Evolutionary conservation across 495 filamentous ascomycete species (phyloP).

Genomic region (Xylona heveae): DNA sequence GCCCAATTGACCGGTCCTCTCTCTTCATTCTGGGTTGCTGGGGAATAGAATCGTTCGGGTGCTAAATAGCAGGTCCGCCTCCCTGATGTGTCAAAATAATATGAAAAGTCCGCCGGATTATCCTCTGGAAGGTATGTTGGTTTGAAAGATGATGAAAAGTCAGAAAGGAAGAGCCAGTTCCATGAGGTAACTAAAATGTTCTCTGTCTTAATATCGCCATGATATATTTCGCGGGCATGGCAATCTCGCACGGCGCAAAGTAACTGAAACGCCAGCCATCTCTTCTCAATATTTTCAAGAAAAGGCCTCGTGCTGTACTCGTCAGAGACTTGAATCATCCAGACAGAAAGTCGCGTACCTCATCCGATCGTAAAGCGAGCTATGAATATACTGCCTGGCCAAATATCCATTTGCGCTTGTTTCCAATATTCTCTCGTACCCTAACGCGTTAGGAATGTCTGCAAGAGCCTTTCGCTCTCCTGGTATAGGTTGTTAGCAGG

Average conservation of each 20-base stretch:
- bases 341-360: constrained; percentile 22
- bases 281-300: constrained; percentile 93
- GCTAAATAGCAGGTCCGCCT: constrained; percentile 90
- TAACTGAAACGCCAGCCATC: constrained; percentile 94
- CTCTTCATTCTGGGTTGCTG: constrained; percentile 35
- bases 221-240: constrained; percentile 74
- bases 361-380: constrained; percentile 91
- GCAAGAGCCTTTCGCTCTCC: constrained; percentile 60
- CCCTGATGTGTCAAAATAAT: constrained; percentile 89
- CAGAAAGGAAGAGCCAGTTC: constrained; percentile 97
- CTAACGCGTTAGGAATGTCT: constrained; percentile 77
- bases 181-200: constrained; percentile 93
- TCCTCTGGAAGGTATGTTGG: constrained; percentile 88
- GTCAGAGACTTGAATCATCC: neutral
- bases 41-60: constrained; percentile 67
- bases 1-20: constrained; percentile 64
- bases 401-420: constrained; percentile 81
- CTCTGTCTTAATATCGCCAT: constrained; percentile 97
- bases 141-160: constrained; percentile 92
- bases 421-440: constrained; percentile 76
- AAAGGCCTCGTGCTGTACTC: constrained; percentile 74
- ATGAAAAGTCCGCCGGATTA: constrained; percentile 92
- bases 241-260: constrained; percentile 85
- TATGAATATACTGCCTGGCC: constrained; percentile 90
- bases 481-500: constrained; percentile 12